A percentile compares a stretch with the other conserved stretches of the same genome.
These are phyloP conservation scores for Pichia membranifaciens DNA, from an alignment of 805 yeast species.

Conservation along the genomic window DNA sequence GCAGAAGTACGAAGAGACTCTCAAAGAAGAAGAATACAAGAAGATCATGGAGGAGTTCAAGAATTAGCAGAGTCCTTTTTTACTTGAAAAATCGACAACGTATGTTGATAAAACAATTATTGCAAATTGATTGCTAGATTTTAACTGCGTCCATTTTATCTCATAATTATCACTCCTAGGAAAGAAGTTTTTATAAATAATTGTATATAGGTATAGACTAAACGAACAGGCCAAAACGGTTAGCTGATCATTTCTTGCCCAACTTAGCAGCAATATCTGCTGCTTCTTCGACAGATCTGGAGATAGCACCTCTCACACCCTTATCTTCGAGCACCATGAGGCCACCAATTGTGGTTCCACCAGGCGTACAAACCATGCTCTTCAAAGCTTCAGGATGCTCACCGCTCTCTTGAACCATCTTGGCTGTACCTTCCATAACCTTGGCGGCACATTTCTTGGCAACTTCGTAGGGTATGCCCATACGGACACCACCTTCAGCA, in stretches of 20 bases:
- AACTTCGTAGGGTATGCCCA: constrained; percentile 85
- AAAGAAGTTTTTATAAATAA: too few relatives aligned
- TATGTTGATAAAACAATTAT: too few relatives aligned
- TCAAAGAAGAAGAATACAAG: constrained; percentile 27
- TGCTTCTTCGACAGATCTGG: constrained; percentile 87
- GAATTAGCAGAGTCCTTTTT: too few relatives aligned
- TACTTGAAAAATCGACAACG: too few relatives aligned
- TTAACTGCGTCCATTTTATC: too few relatives aligned
- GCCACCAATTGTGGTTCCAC: constrained; percentile 97
- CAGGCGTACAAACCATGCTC: constrained; percentile 91
- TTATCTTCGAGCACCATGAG: constrained; percentile 86
- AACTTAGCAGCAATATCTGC: constrained; percentile 66
- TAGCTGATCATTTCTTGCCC: constrained; percentile 37
- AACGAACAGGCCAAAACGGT: too few relatives aligned
- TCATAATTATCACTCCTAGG: too few relatives aligned
- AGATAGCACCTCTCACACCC: constrained; percentile 81
- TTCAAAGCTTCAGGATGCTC: constrained; percentile 85
- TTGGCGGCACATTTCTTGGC: constrained; percentile 87
- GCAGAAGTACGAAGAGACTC: constrained; percentile 19
- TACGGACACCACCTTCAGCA: constrained; percentile 88
- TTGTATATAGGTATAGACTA: too few relatives aligned
- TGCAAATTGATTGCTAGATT: too few relatives aligned
- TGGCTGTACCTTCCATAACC: constrained; percentile 90
- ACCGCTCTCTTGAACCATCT: constrained; percentile 77
- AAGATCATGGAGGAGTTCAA: constrained; percentile 29